A percentile compares a stretch with the other conserved stretches of the same genome.
Evolutionary conservation across 2,329 filamentous ascomycete genomes (phyloP).

Genomic region (Ascochyta viciae-villosae): DNA sequence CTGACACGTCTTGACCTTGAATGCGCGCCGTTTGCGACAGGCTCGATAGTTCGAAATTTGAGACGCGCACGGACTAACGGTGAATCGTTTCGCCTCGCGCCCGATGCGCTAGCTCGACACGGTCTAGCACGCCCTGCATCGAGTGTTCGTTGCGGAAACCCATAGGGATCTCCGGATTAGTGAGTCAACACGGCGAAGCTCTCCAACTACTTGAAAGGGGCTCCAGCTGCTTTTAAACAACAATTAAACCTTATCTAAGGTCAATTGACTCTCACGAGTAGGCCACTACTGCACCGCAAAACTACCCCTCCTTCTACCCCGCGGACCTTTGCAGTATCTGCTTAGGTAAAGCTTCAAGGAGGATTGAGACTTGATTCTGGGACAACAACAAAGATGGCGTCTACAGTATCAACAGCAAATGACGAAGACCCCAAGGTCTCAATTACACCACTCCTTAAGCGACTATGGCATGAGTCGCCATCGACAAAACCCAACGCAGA

Average conservation of each 20-base stretch:
- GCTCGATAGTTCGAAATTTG: slow-evolving; percentile 31
- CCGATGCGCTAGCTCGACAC: slow-evolving; percentile 24
- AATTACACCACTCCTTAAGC: slow-evolving; percentile 76
- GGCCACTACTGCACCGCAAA: slow-evolving; percentile 6
- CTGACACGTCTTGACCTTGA: slow-evolving; percentile 48
- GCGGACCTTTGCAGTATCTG: slow-evolving; percentile 8
- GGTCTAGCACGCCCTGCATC: slow-evolving; percentile 23
- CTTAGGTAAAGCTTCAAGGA: slow-evolving; percentile 18
- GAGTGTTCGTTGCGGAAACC: slow-evolving; percentile 23
- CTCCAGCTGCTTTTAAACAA: not conserved
- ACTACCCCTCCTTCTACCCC: slow-evolving; percentile 23
- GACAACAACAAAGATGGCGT: slow-evolving; percentile 11
- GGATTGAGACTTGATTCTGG: not conserved
- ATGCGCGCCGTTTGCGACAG: slow-evolving; percentile 23
- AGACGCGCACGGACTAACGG: slow-evolving; percentile 17
- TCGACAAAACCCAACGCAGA: slow-evolving; percentile 64
- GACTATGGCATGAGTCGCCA: slow-evolving; percentile 68
- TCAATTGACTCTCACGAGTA: slow-evolving; percentile 8
- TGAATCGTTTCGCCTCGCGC: slow-evolving; percentile 30
- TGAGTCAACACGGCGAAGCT: slow-evolving; percentile 34
- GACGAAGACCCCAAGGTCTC: slow-evolving; percentile 49
- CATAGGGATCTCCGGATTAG: slow-evolving; percentile 28
- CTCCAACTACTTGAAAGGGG: slow-evolving; percentile 6
- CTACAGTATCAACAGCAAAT: slow-evolving; percentile 36
- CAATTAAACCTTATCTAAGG: not conserved